phyloP scores from a whole-genome alignment of 2,329 filamentous ascomycete species.

The Cladosporium phlei region DNA sequence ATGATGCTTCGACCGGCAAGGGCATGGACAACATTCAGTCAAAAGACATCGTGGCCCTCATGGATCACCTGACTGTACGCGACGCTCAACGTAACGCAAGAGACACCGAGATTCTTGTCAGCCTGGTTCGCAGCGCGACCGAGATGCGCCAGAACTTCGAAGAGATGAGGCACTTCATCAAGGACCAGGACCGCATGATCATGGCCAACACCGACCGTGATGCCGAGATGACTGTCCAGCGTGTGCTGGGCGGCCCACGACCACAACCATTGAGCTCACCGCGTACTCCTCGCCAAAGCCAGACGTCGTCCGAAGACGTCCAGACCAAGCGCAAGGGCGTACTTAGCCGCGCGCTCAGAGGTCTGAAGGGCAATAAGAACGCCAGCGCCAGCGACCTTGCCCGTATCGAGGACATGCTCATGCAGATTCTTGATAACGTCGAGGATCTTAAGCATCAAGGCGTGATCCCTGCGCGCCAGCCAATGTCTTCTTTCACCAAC shows the following conservation, averaged over 20 bases:
- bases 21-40: constrained; percentile 91
- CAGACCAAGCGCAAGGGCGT: constrained; percentile 83
- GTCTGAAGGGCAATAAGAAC: constrained; percentile 73
- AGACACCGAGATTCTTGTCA: constrained; percentile 93
- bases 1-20: constrained; percentile 80
- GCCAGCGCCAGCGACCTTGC: constrained; percentile 69
- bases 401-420: constrained; percentile 52
- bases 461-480: constrained; percentile 20
- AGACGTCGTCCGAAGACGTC: constrained; percentile 53
- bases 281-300: constrained; percentile 47
- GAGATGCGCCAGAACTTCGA: constrained; percentile 97
- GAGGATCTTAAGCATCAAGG: constrained; percentile 55
- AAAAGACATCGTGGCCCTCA: constrained; percentile 91
- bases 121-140: constrained; percentile 84
- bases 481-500: constrained; percentile 15
- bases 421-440: constrained; percentile 86
- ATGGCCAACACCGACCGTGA: constrained; percentile 83
- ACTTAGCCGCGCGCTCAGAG: constrained; percentile 90
- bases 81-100: constrained; percentile 94
- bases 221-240: constrained; percentile 78
- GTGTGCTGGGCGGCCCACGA: constrained; percentile 77
- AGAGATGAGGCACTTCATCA: constrained; percentile 88
- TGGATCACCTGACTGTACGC: constrained; percentile 97
- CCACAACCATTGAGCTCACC: constrained; percentile 67
- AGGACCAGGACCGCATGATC: constrained; percentile 83